These are phyloP conservation scores for Lentinula edodes DNA, from an alignment of 768 basidiomycete genomes.

Conservation along the genomic window DNA sequence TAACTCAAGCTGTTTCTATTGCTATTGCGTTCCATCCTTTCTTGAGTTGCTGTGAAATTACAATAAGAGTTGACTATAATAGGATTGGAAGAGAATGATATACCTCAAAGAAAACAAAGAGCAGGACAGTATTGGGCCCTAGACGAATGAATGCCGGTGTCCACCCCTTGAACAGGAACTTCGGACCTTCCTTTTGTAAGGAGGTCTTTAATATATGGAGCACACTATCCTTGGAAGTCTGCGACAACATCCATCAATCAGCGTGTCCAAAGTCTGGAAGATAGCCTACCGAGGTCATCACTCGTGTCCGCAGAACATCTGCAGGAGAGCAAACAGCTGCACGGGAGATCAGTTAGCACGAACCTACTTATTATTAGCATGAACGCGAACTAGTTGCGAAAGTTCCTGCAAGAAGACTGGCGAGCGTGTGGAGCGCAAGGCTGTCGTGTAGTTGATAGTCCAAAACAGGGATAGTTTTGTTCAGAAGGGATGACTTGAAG, in stretches of 20 bases:
- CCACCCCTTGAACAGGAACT: constrained; percentile 86
- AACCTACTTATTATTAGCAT: background rate
- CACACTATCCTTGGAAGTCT: constrained; percentile 49
- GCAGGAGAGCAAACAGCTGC: constrained; percentile 75
- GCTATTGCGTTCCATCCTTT: constrained; percentile 39
- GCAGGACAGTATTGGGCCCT: constrained; percentile 77
- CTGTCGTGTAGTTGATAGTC: constrained; percentile 62
- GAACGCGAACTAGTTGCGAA: constrained; percentile 65
- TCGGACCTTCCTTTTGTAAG: constrained; percentile 65
- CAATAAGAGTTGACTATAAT: background rate
- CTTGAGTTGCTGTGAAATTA: constrained; percentile 60
- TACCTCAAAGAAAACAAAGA: constrained; percentile 85
- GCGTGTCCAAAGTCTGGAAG: background rate
- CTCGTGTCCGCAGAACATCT: constrained; percentile 69
- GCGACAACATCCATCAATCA: background rate
- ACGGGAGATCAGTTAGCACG: background rate
- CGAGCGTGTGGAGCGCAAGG: constrained; percentile 58
- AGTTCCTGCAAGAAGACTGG: constrained; percentile 67
- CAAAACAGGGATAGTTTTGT: constrained; percentile 45
- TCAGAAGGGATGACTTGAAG: constrained; percentile 59
- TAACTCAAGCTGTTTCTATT: background rate
- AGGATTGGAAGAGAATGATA: constrained; percentile 9
- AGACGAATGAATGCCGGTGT: constrained; percentile 82
- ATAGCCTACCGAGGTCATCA: constrained; percentile 64
- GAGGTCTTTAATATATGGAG: constrained; percentile 52